Conservation (phyloP, 1,284 basidiomycete genomes). For the Xanthoconium separans region DNA sequence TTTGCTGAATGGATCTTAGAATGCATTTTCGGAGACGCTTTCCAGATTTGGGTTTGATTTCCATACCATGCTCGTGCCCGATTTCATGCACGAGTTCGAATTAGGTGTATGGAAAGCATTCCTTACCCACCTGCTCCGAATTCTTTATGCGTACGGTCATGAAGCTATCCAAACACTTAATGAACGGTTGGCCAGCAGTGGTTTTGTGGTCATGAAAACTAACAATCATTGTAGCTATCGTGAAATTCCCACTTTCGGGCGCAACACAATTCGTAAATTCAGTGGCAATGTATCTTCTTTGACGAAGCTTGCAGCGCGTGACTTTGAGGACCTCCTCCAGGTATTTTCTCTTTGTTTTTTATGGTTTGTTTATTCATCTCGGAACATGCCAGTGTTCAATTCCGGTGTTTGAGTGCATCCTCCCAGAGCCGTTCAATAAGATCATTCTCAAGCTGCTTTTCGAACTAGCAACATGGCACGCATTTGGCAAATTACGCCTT, state of each 20-base stretch:
- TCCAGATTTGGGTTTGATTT: neutral
- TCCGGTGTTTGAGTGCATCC: conserved; percentile 36
- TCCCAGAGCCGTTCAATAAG: conserved; percentile 26
- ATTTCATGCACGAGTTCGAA: neutral
- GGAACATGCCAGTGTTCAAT: conserved; percentile 27
- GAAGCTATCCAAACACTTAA: neutral
- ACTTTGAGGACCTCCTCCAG: conserved; percentile 33
- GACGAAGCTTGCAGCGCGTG: conserved; percentile 4
- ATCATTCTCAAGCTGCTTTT: conserved; percentile 15
- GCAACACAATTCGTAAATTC: conserved; percentile 8
- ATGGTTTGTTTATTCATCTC: neutral
- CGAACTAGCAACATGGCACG: conserved; percentile 33
- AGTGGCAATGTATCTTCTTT: conserved; percentile 7
- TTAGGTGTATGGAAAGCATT: neutral
- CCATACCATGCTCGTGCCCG: neutral
- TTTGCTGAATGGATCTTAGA: neutral
- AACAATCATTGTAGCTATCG: conserved; percentile 1
- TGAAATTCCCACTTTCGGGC: conserved; percentile 1
- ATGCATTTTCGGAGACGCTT: neutral
- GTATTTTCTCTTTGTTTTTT: conserved; percentile 11
- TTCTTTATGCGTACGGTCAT: neutral
- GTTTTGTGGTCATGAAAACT: neutral
- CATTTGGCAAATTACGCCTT: conserved; percentile 32
- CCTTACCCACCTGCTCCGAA: neutral
- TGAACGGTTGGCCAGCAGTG: neutral